Evolutionary conservation across 2,329 filamentous ascomycete genomes (phyloP).

Genomic region (Ilyonectria mors-panacis): DNA sequence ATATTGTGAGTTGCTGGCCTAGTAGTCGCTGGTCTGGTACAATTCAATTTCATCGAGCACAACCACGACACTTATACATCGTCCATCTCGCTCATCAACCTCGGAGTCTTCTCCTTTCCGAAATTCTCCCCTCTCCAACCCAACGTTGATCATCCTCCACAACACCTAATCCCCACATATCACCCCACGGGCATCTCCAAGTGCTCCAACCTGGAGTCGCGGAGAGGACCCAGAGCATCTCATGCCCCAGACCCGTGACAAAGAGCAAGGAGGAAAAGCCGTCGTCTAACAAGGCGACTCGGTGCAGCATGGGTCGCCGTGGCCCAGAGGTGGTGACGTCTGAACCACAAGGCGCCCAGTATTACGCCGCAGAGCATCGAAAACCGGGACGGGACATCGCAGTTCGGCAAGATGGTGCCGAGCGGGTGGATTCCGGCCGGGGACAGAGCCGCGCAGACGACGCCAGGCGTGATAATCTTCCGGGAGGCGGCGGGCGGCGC

Average conservation of each 20-base stretch:
- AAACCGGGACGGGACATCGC: background rate
- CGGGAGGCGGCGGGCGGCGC: background rate
- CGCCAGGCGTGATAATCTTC: background rate
- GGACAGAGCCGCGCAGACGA: background rate
- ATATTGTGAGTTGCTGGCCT: background rate
- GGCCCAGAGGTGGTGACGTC: constrained; percentile 10
- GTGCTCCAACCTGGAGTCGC: constrained; percentile 23
- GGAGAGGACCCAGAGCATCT: constrained; percentile 7
- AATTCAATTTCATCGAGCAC: no score
- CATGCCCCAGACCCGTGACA: constrained; percentile 20
- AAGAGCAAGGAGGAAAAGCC: background rate
- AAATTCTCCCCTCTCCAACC: background rate
- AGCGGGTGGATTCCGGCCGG: background rate
- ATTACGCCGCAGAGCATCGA: background rate
- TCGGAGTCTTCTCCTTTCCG: no score
- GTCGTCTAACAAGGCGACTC: background rate
- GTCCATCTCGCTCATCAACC: no score
- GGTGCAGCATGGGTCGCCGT: constrained; percentile 11
- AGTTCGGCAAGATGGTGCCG: background rate
- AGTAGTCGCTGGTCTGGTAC: background rate
- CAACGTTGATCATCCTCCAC: constrained; percentile 5
- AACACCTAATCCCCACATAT: constrained; percentile 11
- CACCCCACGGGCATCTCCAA: constrained; percentile 23
- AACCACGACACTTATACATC: no score
- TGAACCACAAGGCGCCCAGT: background rate